Evolutionary conservation across 2,329 filamentous ascomycete species (phyloP), one percentile per base, ranked within the genome.

Genomic region (Xylariaceae sp.): DNA sequence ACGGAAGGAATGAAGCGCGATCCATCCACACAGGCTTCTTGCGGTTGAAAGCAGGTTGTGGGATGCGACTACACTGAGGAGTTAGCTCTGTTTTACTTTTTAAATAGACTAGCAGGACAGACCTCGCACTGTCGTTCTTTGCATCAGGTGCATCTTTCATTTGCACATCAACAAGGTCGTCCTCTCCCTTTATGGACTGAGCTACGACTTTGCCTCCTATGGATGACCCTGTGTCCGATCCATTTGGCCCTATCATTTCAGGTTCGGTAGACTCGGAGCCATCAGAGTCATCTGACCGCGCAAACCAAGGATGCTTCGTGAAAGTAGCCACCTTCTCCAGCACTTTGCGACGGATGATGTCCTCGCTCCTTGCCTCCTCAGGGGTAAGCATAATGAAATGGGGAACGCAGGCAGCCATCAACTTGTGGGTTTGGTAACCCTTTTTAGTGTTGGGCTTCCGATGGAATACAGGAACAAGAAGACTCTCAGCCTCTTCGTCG

Each of bases 101-200:
- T 28, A 54, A 33, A 59, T 50, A 47, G 13, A 36, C 31, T 17
- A 13, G n/a, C 43, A 7, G 14, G 16, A 42, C 65, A 57, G 66
- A 73, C 66, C 60, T 62, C 43, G 68, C 56, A 51, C 55, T 48
- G 34, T 57, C 49, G 48, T 64, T 66, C 40, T 68, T 66, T 19
- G 60, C 58, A 51, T 78, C 74, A 14, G 65, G 66, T 2, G 75
- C 73, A 61, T 90, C 87, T 48, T 84, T 85, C 86, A 97, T 92
- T 1, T 88, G 89, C 14, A 99, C 86, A 65, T 97, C 89, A 6
- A 97, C 89, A 63, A 97, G 83, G 55, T 90, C 90, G 55, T 97
- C 92, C 68, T 97, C 93, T 10, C 90, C 89, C 66, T 92, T 87
- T 2, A 96, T 81, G 3, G 92, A 96, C 28, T 83, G 81, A 42